A percentile compares a stretch with the other conserved stretches of the same genome.
phyloP scores from a whole-genome alignment of 164 flowering plant genomes.

The Aristolochia fimbriata region DNA sequence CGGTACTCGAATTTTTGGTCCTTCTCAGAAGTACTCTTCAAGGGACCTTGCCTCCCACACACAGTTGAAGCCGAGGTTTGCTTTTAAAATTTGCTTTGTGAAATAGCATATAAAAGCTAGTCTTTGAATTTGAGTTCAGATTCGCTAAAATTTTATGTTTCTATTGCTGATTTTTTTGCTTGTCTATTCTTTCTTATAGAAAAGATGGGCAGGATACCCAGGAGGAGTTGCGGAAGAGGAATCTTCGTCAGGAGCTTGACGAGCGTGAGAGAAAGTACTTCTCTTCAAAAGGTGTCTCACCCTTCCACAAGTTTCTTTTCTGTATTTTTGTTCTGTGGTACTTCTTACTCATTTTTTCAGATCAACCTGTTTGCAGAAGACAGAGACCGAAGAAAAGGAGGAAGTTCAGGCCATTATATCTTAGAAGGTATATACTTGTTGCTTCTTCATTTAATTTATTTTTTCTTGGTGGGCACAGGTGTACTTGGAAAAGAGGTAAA shows the following conservation, averaged over 20 bases:
- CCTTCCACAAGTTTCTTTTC: not conserved
- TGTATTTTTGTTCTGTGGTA: no score
- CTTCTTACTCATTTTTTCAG: not conserved
- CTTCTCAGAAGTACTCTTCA: conserved; percentile 94
- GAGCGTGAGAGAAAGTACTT: conserved; percentile 90
- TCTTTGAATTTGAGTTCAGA: not conserved
- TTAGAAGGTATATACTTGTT: conserved; percentile 55
- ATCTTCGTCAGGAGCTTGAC: conserved; percentile 80
- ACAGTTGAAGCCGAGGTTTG: conserved; percentile 66
- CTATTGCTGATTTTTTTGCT: not conserved
- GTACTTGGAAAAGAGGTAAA: no score
- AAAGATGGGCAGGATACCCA: conserved; percentile 94
- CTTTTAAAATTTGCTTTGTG: not conserved
- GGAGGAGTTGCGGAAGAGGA: conserved; percentile 80
- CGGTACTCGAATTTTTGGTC: conserved; percentile 88
- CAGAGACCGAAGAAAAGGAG: conserved; percentile 74
- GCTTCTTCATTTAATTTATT: not conserved
- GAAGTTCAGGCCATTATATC: conserved; percentile 37
- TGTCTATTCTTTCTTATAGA: conserved; percentile 21
- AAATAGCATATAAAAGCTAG: not conserved
- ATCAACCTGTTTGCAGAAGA: conserved; percentile 53
- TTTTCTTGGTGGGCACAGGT: no score
- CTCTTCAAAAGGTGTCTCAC: conserved; percentile 55
- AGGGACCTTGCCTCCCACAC: conserved; percentile 92
- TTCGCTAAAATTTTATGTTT: not conserved